Evolutionary conservation across 305 asterid genomes (phyloP), one percentile per base, ranked within the genome.

Genomic region (Fraxinus xanthoxyloides): DNA sequence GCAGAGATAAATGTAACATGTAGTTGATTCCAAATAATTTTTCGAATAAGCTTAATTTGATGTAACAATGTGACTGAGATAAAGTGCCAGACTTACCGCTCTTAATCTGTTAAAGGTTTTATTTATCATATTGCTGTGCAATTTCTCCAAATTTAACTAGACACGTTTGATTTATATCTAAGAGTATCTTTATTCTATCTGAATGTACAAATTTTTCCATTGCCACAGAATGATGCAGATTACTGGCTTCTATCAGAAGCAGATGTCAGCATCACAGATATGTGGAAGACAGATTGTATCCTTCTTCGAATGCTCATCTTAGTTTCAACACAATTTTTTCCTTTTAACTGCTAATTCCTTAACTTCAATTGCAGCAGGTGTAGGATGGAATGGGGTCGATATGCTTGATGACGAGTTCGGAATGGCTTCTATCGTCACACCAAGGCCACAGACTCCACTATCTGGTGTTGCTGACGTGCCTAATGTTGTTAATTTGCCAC

Each of bases 231-330:
- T 19, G 97, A 90, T 63, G 88, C 94, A 38, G 99, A 96, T 91
- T 96, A 96, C 85, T 96, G 97, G 98, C 94, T 96, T 84, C 81
- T 87, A 74, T 91, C 99, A 65, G 97, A 93, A 54, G 89, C 91
- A 79, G 92, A 85, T 82, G 90, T 94, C 87, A 96, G 99, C 94
- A 89, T 94, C 77, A 93, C 99, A 31, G 95, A 95, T 84, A 89
- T 95, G 97, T 95, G 99, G 99, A 90, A 90, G 89, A 84, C 90
- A 23, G 99, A 92, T 81, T 84, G 97, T 94, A 90, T 82, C 75
- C 87, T 88, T 83, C 36, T 10, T 77, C 81, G 51, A 38, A 9
- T 72, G 76, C 75, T 75, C 38, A 51, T 72, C 80, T 36, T 76
- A 46, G 2, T 30, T 70, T 38, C 21, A 8, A 12, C 21, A 0